Evolutionary conservation across 1,284 basidiomycete species (phyloP).

Genomic region (Fistulinella staudtii): DNA sequence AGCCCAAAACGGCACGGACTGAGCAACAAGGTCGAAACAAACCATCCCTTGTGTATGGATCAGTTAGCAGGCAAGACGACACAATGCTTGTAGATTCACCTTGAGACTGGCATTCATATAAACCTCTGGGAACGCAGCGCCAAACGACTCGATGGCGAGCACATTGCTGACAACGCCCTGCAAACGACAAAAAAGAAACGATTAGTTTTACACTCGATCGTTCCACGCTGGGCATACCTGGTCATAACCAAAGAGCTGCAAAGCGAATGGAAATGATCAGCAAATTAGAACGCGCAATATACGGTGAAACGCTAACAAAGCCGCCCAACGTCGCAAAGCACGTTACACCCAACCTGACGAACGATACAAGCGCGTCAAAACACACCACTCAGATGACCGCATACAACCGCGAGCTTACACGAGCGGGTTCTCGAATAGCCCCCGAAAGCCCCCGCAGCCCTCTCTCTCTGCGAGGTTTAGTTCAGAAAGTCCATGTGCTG

Average conservation of each 20-base stretch:
- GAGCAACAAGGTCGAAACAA: conserved; percentile 30
- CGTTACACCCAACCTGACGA: conserved; percentile 29
- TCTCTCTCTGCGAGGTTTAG: conserved; percentile 17
- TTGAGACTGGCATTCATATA: conserved; percentile 30
- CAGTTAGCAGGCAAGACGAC: background rate
- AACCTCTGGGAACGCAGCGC: conserved; percentile 31
- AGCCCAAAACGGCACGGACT: conserved; percentile 19
- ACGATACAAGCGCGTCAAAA: conserved; percentile 4
- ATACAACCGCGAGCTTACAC: conserved; percentile 19
- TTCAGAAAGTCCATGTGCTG: conserved; percentile 1
- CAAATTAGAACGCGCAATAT: background rate
- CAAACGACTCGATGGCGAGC: conserved; percentile 34
- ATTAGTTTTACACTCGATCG: conserved; percentile 6
- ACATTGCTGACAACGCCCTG: conserved; percentile 35
- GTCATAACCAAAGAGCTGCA: conserved; percentile 35
- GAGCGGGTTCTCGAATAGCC: conserved; percentile 29
- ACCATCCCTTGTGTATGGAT: conserved; percentile 28
- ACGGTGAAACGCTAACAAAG: conserved; percentile 22
- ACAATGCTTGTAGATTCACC: conserved; percentile 8
- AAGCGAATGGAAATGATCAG: background rate
- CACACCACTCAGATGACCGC: background rate
- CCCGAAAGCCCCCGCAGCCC: conserved; percentile 24
- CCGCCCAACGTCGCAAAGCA: conserved; percentile 33
- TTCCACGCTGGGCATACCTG: conserved; percentile 6
- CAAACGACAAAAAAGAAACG: background rate